Conservation (phyloP, 2,329 filamentous ascomycete species). For the Tolypocladium inflatum region DNA sequence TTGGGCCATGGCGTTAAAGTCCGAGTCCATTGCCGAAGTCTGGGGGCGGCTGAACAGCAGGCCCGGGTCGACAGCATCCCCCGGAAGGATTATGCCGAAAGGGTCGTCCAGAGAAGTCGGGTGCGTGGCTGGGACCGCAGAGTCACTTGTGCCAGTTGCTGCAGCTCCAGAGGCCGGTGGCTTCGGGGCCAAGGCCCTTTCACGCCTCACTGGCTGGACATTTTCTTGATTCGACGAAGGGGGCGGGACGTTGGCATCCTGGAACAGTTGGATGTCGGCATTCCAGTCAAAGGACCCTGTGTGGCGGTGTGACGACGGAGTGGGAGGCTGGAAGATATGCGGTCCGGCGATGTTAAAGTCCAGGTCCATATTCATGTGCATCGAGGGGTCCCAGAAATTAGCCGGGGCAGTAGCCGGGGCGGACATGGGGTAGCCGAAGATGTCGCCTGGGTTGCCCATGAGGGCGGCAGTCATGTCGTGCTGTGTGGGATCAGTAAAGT, state of each 20-base stretch:
- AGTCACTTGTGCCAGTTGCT: slow-evolving; percentile 8
- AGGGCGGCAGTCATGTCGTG: slow-evolving; percentile 36
- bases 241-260: slow-evolving; percentile 28
- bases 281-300: slow-evolving; percentile 49
- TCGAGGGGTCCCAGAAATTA: slow-evolving; percentile 49
- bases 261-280: slow-evolving; percentile 44
- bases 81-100: slow-evolving; percentile 37
- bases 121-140: slow-evolving; percentile 31
- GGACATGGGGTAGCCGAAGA: slow-evolving; percentile 53
- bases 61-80: slow-evolving; percentile 48
- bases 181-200: slow-evolving; percentile 41
- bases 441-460: slow-evolving; percentile 38
- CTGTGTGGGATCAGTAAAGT: slow-evolving; percentile 38
- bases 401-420: slow-evolving; percentile 39
- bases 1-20: slow-evolving; percentile 20
- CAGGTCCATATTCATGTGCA: slow-evolving; percentile 48
- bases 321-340: slow-evolving; percentile 29
- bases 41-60: slow-evolving; percentile 45
- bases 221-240: slow-evolving; percentile 24
- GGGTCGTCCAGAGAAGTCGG: slow-evolving; percentile 36
- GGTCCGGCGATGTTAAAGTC: slow-evolving; percentile 40
- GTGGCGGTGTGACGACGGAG: slow-evolving; percentile 29
- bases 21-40: slow-evolving; percentile 34
- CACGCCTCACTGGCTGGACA: slow-evolving; percentile 27
- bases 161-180: slow-evolving; percentile 24